Evolutionary conservation across 441 rosid genomes (phyloP), one percentile per base, ranked within the genome.

Genomic region (Sinapis alba): DNA sequence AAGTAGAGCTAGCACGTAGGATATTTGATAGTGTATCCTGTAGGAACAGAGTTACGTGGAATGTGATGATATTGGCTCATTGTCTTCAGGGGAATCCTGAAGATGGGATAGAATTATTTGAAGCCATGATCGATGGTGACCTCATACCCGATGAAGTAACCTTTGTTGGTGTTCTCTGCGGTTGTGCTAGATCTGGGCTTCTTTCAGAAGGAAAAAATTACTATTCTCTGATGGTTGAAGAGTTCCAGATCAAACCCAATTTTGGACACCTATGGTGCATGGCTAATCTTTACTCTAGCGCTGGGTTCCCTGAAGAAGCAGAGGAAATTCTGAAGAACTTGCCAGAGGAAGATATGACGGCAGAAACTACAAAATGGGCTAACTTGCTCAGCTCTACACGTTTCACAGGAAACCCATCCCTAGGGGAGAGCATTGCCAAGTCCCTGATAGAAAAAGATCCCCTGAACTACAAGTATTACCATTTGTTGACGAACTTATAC

Each of bases 181-280:
- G 85, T 60, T 88, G 88, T 76, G 84, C 81, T 51, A 85, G 86
- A 15, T 81, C 79, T 2, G 66, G 80, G 20, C 41, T 81, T 67
- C 65, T 86, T 74, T 63, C 72, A 4, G 81, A 72, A 59, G 88
- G 88, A 54, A 66, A 75, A 75, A 70, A 57, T n/a, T 88, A 80
- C 66, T 81, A 80, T 15, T 53, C 69, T 20, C 77, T 80, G 78
- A 83, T 88, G 92, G 78, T 72, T 18, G 58, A 82, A 11, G 64
- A 76, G 53, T 84, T 81, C n/a, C 54, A 80, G 43, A 75, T 88
- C 67, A 88, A 81, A 75, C 87, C 86, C 10, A 88, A 78, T 78
- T 88, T 88, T 71, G 86, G 83, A 41, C 89, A 88, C 75, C 72
- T 13, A 71, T 88, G 90, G 92, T 88, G 88, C 65, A 82, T 86